Conservation (phyloP, 495 filamentous ascomycete species). For the Hypoxylon trugodes region DNA sequence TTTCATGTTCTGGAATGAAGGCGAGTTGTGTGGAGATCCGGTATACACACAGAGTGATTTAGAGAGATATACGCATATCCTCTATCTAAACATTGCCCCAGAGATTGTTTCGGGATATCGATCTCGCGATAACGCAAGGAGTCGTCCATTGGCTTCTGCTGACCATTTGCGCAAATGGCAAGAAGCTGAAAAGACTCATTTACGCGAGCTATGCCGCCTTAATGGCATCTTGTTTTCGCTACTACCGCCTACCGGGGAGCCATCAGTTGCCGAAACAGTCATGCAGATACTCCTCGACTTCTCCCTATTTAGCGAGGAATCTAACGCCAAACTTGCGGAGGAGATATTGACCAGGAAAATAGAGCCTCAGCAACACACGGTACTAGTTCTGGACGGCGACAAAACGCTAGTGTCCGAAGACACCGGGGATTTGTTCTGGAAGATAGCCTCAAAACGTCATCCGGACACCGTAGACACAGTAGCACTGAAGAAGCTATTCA, state of each 20-base stretch:
- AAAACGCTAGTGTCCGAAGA: constrained; percentile 64
- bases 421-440: constrained; percentile 64
- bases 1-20: constrained; percentile 66
- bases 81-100: constrained; percentile 63
- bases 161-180: constrained; percentile 63
- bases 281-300: neutral
- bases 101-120: constrained; percentile 50
- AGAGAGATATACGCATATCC: constrained; percentile 64
- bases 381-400: constrained; percentile 68
- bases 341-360: no score
- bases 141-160: constrained; percentile 47
- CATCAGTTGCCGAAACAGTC: no score
- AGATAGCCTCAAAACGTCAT: constrained; percentile 30
- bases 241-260: constrained; percentile 27
- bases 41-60: constrained; percentile 61
- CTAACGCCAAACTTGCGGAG: no score
- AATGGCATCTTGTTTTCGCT: constrained; percentile 59
- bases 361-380: constrained; percentile 45
- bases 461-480: neutral
- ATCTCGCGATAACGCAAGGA: constrained; percentile 49
- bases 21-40: constrained; percentile 38
- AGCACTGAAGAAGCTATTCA: constrained; percentile 59
- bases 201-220: constrained; percentile 58
- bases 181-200: constrained; percentile 55
- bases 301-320: no score